phyloP scores from a whole-genome alignment of 306 rosid genomes.

The Hippophae gyantsensis region DNA sequence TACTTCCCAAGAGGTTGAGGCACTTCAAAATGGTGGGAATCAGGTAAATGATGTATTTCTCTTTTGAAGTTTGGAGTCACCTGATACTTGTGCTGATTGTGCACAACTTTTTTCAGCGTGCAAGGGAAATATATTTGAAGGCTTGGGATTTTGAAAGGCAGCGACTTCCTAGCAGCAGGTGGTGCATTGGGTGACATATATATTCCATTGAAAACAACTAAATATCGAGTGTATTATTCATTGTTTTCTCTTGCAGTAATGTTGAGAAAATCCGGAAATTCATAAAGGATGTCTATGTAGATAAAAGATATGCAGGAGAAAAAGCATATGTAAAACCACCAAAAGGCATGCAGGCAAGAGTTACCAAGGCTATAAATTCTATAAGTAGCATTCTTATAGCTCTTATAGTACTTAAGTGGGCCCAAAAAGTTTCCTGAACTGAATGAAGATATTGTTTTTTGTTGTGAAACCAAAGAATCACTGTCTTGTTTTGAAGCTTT shows the following conservation, averaged over 20 bases:
- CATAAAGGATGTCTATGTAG: slow-evolving; percentile 65
- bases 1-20: slow-evolving; percentile 81
- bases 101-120: slow-evolving; percentile 48
- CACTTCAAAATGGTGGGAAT: slow-evolving; percentile 87
- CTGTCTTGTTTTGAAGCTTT: too few relatives aligned
- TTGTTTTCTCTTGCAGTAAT: slow-evolving; percentile 53
- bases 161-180: slow-evolving; percentile 77
- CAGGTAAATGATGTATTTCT: slow-evolving; percentile 48
- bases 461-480: too few relatives aligned
- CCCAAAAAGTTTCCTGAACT: neutral
- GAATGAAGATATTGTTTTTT: too few relatives aligned
- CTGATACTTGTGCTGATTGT: slow-evolving; percentile 20
- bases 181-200: slow-evolving; percentile 10
- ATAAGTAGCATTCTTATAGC: neutral
- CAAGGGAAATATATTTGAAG: slow-evolving; percentile 73
- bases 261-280: slow-evolving; percentile 70
- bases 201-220: slow-evolving; percentile 4
- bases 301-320: slow-evolving; percentile 57
- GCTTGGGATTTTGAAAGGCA: slow-evolving; percentile 87
- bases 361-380: neutral
- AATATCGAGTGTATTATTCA: slow-evolving; percentile 6
- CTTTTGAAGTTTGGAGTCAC: slow-evolving; percentile 5
- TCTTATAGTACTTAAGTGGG: neutral
- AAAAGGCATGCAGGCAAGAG: slow-evolving; percentile 68
- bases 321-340: slow-evolving; percentile 69